phyloP scores from a whole-genome alignment of 2,329 filamentous ascomycete species.

The Nigrospora osmanthi region DNA sequence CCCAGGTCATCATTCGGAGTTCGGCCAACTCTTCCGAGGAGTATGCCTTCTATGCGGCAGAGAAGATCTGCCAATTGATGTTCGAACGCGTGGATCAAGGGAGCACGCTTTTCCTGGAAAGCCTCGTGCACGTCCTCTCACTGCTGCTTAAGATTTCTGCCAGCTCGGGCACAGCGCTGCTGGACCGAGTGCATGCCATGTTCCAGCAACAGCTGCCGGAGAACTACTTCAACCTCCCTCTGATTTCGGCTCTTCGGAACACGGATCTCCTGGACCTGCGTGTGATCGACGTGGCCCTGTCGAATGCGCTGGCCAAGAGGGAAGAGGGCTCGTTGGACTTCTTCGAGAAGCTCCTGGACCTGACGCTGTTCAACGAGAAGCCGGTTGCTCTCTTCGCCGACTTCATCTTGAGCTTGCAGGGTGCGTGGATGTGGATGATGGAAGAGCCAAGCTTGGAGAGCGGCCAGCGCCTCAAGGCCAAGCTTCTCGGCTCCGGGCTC shows the following conservation, averaged over 20 bases:
- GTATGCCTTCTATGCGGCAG: slow-evolving; percentile 49
- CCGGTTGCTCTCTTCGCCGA: slow-evolving; percentile 76
- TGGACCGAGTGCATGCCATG: slow-evolving; percentile 44
- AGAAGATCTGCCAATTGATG: slow-evolving; percentile 49
- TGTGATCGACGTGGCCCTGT: slow-evolving; percentile 62
- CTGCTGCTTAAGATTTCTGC: slow-evolving; percentile 50
- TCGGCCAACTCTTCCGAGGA: slow-evolving; percentile 55
- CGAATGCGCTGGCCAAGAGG: slow-evolving; percentile 63
- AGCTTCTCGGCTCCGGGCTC: slow-evolving; percentile 35
- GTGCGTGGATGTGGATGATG: slow-evolving; percentile 71
- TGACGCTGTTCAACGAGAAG: slow-evolving; percentile 66
- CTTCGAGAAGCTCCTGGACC: slow-evolving; percentile 71
- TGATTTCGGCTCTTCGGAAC: slow-evolving; percentile 48
- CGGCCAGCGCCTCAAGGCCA: slow-evolving; percentile 66
- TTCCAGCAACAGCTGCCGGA: slow-evolving; percentile 50
- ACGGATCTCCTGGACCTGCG: slow-evolving; percentile 57
- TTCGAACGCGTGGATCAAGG: slow-evolving; percentile 41
- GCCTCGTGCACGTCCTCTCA: slow-evolving; percentile 54
- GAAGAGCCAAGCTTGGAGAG: slow-evolving; percentile 60
- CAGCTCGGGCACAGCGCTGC: slow-evolving; percentile 37
- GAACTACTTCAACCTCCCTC: slow-evolving; percentile 47
- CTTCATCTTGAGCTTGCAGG: slow-evolving; percentile 75
- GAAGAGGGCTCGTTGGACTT: slow-evolving; percentile 70
- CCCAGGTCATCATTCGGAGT: slow-evolving; percentile 55
- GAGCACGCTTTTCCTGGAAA: slow-evolving; percentile 51